Evolutionary conservation across 164 flowering plant species (phyloP).

Genomic region (Vitis cinerea): DNA sequence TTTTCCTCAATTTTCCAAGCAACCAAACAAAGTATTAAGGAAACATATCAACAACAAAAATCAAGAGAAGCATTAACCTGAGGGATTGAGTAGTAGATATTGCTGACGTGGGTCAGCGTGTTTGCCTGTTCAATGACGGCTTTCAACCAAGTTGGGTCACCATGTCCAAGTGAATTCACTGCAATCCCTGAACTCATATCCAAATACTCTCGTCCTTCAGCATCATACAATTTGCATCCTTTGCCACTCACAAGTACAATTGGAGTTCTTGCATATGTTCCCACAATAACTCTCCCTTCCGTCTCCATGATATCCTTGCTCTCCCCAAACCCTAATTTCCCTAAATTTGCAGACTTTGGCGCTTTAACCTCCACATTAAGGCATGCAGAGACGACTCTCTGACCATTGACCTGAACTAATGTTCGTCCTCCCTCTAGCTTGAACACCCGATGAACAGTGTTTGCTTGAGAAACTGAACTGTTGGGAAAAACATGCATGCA

Average conservation of each 20-base stretch:
- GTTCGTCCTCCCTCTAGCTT: conserved; percentile 3
- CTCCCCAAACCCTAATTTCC: conserved; percentile 14
- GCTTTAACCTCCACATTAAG: conserved; percentile 31
- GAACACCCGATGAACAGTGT: conserved; percentile 6
- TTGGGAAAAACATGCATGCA: conserved; percentile 3
- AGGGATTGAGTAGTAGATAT: conserved; percentile 62
- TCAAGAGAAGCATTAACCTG: conserved; percentile 46
- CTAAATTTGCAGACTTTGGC: conserved; percentile 7
- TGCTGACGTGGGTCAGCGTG: conserved; percentile 75
- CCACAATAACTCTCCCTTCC: conserved; percentile 62
- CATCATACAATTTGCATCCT: conserved; percentile 81
- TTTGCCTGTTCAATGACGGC: conserved; percentile 68
- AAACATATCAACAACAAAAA: not conserved
- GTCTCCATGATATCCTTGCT: conserved; percentile 58
- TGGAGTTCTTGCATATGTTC: conserved; percentile 73
- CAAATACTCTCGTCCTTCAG: conserved; percentile 83
- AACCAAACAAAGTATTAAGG: not conserved
- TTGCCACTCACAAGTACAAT: conserved; percentile 67
- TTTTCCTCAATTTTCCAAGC: not conserved
- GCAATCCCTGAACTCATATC: conserved; percentile 86
- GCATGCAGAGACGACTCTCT: conserved; percentile 20
- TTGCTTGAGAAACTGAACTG: conserved; percentile 7
- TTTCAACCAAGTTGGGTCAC: conserved; percentile 71
- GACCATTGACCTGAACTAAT: not conserved
- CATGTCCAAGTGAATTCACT: conserved; percentile 90